Conservation (phyloP, 2,329 filamentous ascomycete genomes). For the Pseudogymnoascus sp. region DNA sequence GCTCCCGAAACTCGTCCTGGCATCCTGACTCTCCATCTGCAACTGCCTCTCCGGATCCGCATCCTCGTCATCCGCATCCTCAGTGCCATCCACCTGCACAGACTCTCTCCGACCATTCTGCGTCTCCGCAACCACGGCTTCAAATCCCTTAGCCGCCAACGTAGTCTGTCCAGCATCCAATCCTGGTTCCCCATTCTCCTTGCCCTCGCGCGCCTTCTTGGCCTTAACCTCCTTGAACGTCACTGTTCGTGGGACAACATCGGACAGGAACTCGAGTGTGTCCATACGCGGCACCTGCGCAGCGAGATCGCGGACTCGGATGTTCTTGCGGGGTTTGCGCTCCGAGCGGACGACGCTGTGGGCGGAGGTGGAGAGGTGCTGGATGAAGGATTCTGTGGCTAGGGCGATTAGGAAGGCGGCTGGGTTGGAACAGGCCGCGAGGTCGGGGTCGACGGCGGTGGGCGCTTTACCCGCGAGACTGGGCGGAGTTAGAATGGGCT, state of each 20-base stretch:
- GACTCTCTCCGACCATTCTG: slow-evolving; percentile 12
- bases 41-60: slow-evolving; percentile 26
- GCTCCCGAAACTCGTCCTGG: slow-evolving; percentile 18
- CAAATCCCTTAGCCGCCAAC: slow-evolving; percentile 17
- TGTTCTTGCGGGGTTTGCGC: slow-evolving; percentile 82
- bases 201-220: slow-evolving; percentile 38
- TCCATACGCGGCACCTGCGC: slow-evolving; percentile 77
- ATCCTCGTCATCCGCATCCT: slow-evolving; percentile 17
- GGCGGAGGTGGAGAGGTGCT: slow-evolving; percentile 78
- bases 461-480: slow-evolving; percentile 96
- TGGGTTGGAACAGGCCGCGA: slow-evolving; percentile 81
- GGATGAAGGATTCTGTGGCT: slow-evolving; percentile 93
- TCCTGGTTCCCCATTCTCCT: slow-evolving; percentile 18
- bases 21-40: slow-evolving; percentile 25
- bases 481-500: slow-evolving; percentile 14
- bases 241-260: slow-evolving; percentile 81
- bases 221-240: slow-evolving; percentile 75
- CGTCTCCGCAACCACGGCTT: slow-evolving; percentile 16
- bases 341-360: slow-evolving; percentile 87
- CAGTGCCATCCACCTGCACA: background rate
- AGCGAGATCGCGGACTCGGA: slow-evolving; percentile 92
- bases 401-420: slow-evolving; percentile 90
- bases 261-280: slow-evolving; percentile 89
- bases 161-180: slow-evolving; percentile 26
- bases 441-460: slow-evolving; percentile 79